phyloP scores from a whole-genome alignment of 371 early-diverging fungal genomes.

The Apophysomyces elegans region DNA sequence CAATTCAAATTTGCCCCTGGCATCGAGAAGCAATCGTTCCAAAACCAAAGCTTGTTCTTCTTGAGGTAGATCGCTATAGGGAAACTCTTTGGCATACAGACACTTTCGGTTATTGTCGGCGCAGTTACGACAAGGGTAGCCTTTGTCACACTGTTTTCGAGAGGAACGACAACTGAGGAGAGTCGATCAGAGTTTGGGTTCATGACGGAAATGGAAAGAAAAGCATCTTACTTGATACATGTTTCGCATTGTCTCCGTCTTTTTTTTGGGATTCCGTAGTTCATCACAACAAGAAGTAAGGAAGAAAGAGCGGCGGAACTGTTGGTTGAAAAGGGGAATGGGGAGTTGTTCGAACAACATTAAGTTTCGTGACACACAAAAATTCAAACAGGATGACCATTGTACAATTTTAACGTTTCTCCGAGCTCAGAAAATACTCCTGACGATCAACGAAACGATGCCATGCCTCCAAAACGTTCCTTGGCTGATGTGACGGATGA shows the following conservation, averaged over 20 bases:
- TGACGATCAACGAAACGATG: conserved; percentile 7
- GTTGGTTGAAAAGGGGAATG: conserved; percentile 1
- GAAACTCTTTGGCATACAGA: conserved; percentile 31
- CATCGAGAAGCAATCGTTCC: conserved; percentile 27
- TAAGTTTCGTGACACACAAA: conserved; percentile 7
- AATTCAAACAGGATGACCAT: neutral
- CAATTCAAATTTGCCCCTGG: conserved; percentile 23
- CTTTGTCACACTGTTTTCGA: conserved; percentile 34
- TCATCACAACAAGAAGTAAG: conserved; percentile 1
- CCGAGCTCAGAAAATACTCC: conserved; percentile 1
- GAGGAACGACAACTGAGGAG: conserved; percentile 27
- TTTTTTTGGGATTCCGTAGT: conserved; percentile 18
- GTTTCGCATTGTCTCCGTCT: conserved; percentile 27
- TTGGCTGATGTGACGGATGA: conserved; percentile 7
- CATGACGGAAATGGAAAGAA: neutral
- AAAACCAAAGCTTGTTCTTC: conserved; percentile 26
- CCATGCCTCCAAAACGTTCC: conserved; percentile 9
- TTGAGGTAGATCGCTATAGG: conserved; percentile 18
- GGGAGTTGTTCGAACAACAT: conserved; percentile 7
- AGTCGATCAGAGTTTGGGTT: neutral
- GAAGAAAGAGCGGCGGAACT: neutral
- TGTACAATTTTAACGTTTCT: conserved; percentile 10
- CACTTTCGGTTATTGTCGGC: conserved; percentile 27
- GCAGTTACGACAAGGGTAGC: conserved; percentile 26
- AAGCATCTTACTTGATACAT: conserved; percentile 24